A percentile compares a stretch with the other conserved stretches of the same genome.
These are phyloP conservation scores for Fermentozyma sake DNA, from an alignment of 1,139 yeast genomes.

Conservation along the genomic window DNA sequence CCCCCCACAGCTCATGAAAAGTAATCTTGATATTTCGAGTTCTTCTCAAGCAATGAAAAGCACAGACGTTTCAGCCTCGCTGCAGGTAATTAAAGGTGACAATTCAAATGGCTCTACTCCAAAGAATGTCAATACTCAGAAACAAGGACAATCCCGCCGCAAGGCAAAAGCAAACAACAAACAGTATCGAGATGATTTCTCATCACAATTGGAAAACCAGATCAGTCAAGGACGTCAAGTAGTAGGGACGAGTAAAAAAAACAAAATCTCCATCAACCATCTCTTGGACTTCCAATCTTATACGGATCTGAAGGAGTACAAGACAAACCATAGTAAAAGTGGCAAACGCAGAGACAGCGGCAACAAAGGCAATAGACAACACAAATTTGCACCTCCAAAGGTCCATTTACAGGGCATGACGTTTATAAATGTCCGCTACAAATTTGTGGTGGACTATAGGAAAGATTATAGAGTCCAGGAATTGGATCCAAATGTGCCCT, in stretches of 20 bases:
- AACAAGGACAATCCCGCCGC: too few relatives aligned
- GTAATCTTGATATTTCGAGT: too few relatives aligned
- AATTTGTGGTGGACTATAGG: slow-evolving; percentile 68
- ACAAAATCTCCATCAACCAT: slow-evolving; percentile 60
- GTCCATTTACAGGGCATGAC: slow-evolving; percentile 60
- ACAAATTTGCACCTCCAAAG: slow-evolving; percentile 6
- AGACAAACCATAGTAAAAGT: slow-evolving; percentile 13
- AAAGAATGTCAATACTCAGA: too few relatives aligned
- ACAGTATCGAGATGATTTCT: too few relatives aligned
- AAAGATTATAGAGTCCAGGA: slow-evolving; percentile 54
- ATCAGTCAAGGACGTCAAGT: too few relatives aligned
- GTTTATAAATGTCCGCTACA: slow-evolving; percentile 80
- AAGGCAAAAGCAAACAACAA: too few relatives aligned
- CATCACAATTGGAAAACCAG: too few relatives aligned
- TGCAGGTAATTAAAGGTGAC: too few relatives aligned
- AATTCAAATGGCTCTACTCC: too few relatives aligned
- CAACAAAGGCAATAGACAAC: background rate
- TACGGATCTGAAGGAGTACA: slow-evolving; percentile 46
- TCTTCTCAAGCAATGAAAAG: too few relatives aligned
- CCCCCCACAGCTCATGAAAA: too few relatives aligned
- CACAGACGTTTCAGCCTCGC: too few relatives aligned
- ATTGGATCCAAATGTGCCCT: slow-evolving; percentile 70
- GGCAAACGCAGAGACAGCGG: slow-evolving; percentile 13
- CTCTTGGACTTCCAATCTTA: slow-evolving; percentile 58
- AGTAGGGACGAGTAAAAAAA: slow-evolving; percentile 32